Base-by-base conservation (phyloP, 108 stramenopile species). In the Cylindrotheca fusiformis region DNA sequence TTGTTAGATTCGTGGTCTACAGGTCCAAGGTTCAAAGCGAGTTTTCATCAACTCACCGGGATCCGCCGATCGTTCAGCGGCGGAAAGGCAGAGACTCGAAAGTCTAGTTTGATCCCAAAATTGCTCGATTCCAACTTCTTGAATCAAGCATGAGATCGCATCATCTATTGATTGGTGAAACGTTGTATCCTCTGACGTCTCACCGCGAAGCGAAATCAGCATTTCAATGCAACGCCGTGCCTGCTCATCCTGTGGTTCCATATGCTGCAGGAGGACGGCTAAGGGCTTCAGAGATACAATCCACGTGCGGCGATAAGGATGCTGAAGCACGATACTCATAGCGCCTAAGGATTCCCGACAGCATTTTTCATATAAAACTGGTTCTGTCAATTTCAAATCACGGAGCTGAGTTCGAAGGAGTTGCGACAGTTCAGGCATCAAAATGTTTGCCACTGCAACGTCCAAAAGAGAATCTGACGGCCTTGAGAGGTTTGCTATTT, bases 71-170 rank as follows among this genome's bases (percentile, higher is more conserved):
- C n/a, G 3, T 4, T 57, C 21, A 30, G 4, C 12, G 55, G 46
- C 31, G 24, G 14, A 19, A 1, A 44, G 51, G 46, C 74, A 65
- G 4, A 68, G 36, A n/a, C 53, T 36, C 19, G 76, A 45, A 31
- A 74, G 83, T 62, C 55, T 65, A 48, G 69, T 76, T 66, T 55
- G 68, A 4, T 20, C 59, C 83, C 60, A 93, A 51, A 86, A 84
- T 18, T 50, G 47, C 49, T 87, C 86, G 21, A 89, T 63, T 51
- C 91, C 91, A 31, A 84, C 59, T 5, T 76, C 83, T 33, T 82
- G 74, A 32, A 90, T 74, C 12, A 88, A 23, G n/a, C 58, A 58
- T 18, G 67, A 65, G 2, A 84, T 68, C 3, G 86, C 83, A 64
- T 78, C 78, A 53, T 90, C 88, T 22, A 93, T 64, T 5, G 74